A percentile compares a stretch with the other conserved stretches of the same genome.
Evolutionary conservation across 495 filamentous ascomycete species (phyloP).

Genomic region (Haplographium delicatum): DNA sequence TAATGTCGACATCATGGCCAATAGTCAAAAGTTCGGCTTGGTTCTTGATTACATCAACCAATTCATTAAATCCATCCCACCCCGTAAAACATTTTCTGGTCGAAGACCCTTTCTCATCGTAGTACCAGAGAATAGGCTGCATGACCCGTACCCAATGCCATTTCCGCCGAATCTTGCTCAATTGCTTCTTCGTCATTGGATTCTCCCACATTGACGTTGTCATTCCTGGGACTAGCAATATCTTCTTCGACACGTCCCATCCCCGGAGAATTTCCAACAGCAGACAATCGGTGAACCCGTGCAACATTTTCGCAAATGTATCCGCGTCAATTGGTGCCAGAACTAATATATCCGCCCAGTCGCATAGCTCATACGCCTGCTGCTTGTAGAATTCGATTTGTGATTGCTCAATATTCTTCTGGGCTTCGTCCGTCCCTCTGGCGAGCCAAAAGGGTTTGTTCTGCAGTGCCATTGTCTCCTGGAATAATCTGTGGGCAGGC

Average conservation of each 20-base stretch:
- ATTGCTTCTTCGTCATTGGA: conserved; percentile 75
- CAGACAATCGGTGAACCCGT: conserved; percentile 68
- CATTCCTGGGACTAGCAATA: conserved; percentile 79
- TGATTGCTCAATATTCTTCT: conserved; percentile 23
- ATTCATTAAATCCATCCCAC: conserved; percentile 63
- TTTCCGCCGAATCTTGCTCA: conserved; percentile 69
- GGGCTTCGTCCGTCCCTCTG: conserved; percentile 19
- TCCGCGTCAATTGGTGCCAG: conserved; percentile 81
- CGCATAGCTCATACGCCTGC: conserved; percentile 64
- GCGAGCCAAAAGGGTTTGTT: conserved; percentile 27
- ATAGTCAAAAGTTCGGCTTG: conserved; percentile 57
- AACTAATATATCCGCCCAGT: conserved; percentile 83
- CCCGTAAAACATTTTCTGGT: conserved; percentile 46
- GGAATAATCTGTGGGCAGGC: conserved; percentile 40
- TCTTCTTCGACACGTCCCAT: conserved; percentile 80
- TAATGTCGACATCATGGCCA: conserved; percentile 50
- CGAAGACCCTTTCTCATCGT: conserved; percentile 42
- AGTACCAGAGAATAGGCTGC: conserved; percentile 68
- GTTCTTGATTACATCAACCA: conserved; percentile 62
- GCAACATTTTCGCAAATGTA: conserved; percentile 75
- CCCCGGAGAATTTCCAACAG: conserved; percentile 69
- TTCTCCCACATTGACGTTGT: conserved; percentile 79
- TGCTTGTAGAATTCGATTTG: conserved; percentile 40
- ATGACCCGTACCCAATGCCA: conserved; percentile 78
- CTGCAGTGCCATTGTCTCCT: conserved; percentile 45